phyloP scores from a whole-genome alignment of 2,329 filamentous ascomycete species.

The Phaeophleospora eucalypticola region DNA sequence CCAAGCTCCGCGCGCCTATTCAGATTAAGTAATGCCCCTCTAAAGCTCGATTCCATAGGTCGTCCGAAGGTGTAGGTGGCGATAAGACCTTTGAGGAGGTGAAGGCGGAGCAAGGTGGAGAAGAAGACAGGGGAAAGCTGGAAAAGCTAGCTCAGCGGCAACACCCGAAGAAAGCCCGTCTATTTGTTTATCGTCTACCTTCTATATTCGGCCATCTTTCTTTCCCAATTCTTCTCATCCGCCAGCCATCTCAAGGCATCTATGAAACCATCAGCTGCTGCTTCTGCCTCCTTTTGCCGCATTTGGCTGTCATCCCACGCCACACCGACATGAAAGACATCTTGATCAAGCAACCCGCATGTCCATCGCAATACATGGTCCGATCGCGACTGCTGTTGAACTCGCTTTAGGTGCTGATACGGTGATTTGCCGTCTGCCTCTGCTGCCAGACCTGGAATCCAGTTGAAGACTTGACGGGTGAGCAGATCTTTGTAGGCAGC shows the following conservation, averaged over 20 bases:
- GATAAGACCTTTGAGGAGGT: too few relatives aligned
- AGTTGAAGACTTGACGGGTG: conserved; percentile 11
- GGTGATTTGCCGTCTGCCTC: background rate
- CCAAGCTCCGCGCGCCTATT: too few relatives aligned
- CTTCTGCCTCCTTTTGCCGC: conserved; percentile 4
- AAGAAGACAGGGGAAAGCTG: too few relatives aligned
- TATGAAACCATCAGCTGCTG: conserved; percentile 3
- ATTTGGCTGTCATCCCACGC: conserved; percentile 12
- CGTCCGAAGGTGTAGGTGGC: too few relatives aligned
- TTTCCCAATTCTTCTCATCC: conserved; percentile 1
- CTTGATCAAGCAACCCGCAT: conserved; percentile 4
- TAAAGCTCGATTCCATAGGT: too few relatives aligned
- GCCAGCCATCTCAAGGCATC: conserved; percentile 3
- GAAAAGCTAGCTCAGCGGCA: too few relatives aligned
- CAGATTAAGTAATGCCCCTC: too few relatives aligned
- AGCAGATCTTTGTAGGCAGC: background rate
- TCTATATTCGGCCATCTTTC: too few relatives aligned
- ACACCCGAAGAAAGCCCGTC: too few relatives aligned
- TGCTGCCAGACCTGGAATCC: conserved; percentile 2
- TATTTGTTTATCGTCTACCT: too few relatives aligned
- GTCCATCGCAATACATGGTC: conserved; percentile 12
- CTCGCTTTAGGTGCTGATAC: background rate
- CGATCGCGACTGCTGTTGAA: conserved; percentile 2
- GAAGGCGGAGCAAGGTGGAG: too few relatives aligned
- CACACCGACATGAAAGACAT: conserved; percentile 2